phyloP scores from a whole-genome alignment of 1,284 basidiomycete genomes.

The Cryptococcus hybrid region DNA sequence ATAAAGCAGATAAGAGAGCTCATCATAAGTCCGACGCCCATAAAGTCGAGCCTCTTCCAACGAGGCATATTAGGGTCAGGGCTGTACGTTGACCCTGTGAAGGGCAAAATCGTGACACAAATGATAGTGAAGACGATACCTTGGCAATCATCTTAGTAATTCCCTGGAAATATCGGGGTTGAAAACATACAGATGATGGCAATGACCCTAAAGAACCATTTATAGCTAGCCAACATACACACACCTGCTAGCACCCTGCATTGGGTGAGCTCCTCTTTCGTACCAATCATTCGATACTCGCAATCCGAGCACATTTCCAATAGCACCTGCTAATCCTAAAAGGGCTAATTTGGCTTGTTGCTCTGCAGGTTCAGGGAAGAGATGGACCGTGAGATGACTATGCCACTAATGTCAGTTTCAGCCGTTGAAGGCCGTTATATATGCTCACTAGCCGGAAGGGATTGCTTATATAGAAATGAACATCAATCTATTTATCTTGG shows the following conservation, averaged over 20 bases:
- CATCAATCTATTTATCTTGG: conserved; percentile 3
- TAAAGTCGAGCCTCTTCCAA: conserved; percentile 45
- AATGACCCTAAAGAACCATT: conserved; percentile 46
- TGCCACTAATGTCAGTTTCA: conserved; percentile 2
- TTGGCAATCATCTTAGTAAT: not conserved
- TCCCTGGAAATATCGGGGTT: conserved; percentile 16
- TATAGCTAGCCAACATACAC: conserved; percentile 32
- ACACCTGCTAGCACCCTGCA: conserved; percentile 25
- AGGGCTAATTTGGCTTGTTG: conserved; percentile 37
- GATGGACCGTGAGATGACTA: conserved; percentile 34
- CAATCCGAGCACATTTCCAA: conserved; percentile 38
- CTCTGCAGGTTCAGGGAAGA: conserved; percentile 37
- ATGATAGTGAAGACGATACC: conserved; percentile 24
- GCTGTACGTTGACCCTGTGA: conserved; percentile 21
- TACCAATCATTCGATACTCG: conserved; percentile 5
- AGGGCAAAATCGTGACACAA: conserved; percentile 31
- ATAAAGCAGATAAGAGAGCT: conserved; percentile 42
- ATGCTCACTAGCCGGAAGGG: conserved; percentile 30
- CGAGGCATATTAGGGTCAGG: conserved; percentile 14
- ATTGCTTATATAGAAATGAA: conserved; percentile 12
- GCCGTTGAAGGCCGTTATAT: too few species aligned
- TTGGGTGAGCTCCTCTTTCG: not conserved
- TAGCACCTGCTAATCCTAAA: conserved; percentile 28
- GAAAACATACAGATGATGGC: conserved; percentile 27
- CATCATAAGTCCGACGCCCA: conserved; percentile 40